Evolutionary conservation across 2,329 filamentous ascomycete genomes (phyloP).

Genomic region (Fusarium domesticum): DNA sequence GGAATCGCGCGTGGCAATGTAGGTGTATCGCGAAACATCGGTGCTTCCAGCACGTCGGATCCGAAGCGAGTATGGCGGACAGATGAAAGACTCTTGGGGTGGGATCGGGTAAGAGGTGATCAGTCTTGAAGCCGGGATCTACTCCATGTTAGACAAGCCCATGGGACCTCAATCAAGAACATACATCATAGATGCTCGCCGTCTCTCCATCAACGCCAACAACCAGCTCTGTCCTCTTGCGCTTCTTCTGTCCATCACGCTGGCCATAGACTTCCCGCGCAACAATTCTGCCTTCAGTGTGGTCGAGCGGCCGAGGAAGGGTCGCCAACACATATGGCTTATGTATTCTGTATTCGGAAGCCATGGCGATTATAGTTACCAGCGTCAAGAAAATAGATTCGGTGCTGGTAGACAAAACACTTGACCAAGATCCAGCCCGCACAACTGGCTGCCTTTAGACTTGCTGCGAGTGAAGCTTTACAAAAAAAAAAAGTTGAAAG

Average conservation of each 20-base stretch:
- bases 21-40: slow-evolving; percentile 57
- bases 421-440: slow-evolving; percentile 14
- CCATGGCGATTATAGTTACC: slow-evolving; percentile 41
- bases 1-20: slow-evolving; percentile 53
- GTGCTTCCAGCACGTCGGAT: slow-evolving; percentile 46
- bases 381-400: slow-evolving; percentile 5
- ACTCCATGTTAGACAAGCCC: slow-evolving; percentile 8
- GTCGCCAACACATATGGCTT: slow-evolving; percentile 62
- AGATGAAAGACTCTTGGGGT: slow-evolving; percentile 62
- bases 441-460: slow-evolving; percentile 13
- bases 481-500: slow-evolving; percentile 36
- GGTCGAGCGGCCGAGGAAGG: slow-evolving; percentile 57
- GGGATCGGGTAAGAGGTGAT: slow-evolving; percentile 66
- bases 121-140: slow-evolving; percentile 60
- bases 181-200: slow-evolving; percentile 63
- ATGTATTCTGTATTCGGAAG: slow-evolving; percentile 59
- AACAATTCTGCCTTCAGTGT: slow-evolving; percentile 49
- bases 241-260: slow-evolving; percentile 55
- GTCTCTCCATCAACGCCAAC: slow-evolving; percentile 65
- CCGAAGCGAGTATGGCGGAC: slow-evolving; percentile 57
- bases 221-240: slow-evolving; percentile 60
- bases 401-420: slow-evolving; percentile 21
- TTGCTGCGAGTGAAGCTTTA: slow-evolving; percentile 28
- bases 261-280: slow-evolving; percentile 61
- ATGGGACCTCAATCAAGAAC: slow-evolving; percentile 21